These are phyloP conservation scores for Anethum foeniculum DNA, from an alignment of 140 eudicot species.

Conservation along the genomic window DNA sequence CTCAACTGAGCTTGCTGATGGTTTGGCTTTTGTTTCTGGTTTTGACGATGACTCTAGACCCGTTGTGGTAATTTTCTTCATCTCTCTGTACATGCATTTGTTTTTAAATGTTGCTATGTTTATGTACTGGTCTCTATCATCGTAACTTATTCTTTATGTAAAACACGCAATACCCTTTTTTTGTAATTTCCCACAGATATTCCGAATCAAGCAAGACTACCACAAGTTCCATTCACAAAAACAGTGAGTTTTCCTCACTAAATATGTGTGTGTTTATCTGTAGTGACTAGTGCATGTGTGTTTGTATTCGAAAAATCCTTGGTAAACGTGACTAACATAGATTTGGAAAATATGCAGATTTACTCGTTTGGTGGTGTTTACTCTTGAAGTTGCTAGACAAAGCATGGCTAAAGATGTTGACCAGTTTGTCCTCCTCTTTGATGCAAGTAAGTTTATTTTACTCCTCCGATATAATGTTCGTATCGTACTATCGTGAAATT, in stretches of 20 bases:
- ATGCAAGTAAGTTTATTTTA: constrained; percentile 64
- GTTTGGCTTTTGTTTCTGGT: constrained; percentile 89
- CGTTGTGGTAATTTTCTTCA: constrained; percentile 47
- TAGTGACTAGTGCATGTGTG: background rate
- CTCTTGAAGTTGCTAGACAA: constrained; percentile 91
- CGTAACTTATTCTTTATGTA: background rate
- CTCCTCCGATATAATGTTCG: too few relatives aligned
- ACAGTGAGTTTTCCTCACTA: constrained; percentile 45
- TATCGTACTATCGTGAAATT: too few relatives aligned
- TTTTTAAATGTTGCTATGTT: background rate
- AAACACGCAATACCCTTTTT: constrained; percentile 4
- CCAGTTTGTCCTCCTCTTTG: constrained; percentile 82
- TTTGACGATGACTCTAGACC: constrained; percentile 87
- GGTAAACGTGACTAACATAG: background rate
- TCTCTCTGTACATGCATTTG: background rate
- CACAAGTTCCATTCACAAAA: constrained; percentile 85
- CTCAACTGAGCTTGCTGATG: constrained; percentile 95
- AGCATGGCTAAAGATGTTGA: constrained; percentile 79
- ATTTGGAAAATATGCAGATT: constrained; percentile 36
- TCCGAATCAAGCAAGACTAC: constrained; percentile 91
- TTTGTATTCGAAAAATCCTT: background rate
- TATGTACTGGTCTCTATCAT: background rate
- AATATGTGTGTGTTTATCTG: background rate
- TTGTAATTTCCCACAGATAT: constrained; percentile 42
- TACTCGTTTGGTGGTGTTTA: constrained; percentile 85